A percentile compares a stretch with the other conserved stretches of the same genome.
phyloP scores from a whole-genome alignment of 257 asterid genomes.

The Scutellaria minor region DNA sequence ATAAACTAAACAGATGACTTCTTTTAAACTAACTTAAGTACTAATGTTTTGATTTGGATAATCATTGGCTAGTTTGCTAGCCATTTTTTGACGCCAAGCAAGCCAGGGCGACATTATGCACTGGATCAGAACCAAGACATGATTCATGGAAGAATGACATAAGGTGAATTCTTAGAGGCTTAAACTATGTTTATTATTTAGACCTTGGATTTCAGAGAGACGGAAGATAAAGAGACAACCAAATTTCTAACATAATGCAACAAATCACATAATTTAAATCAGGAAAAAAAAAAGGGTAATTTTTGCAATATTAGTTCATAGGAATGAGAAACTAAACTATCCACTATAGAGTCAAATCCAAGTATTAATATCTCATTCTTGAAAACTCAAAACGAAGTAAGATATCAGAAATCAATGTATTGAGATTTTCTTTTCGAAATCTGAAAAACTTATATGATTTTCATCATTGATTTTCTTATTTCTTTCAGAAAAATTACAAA shows the following conservation, averaged over 20 bases:
- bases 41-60: not conserved
- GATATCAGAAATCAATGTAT: not conserved
- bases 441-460: no score
- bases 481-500: no score
- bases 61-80: not conserved
- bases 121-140: not conserved
- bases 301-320: not conserved
- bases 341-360: slow-evolving; percentile 5
- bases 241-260: not conserved
- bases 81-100: not conserved
- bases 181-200: not conserved
- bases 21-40: not conserved
- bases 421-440: no score
- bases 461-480: no score
- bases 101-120: not conserved
- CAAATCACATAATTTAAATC: not conserved
- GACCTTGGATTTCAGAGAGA: not conserved
- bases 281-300: not conserved
- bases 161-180: not conserved
- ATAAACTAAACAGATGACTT: not conserved
- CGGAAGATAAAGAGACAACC: not conserved
- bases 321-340: not conserved
- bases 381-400: not conserved
- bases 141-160: not conserved
- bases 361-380: not conserved